These are phyloP conservation scores for Talaromyces sp. DNA, from an alignment of 2,329 filamentous ascomycete species.

Conservation along the genomic window DNA sequence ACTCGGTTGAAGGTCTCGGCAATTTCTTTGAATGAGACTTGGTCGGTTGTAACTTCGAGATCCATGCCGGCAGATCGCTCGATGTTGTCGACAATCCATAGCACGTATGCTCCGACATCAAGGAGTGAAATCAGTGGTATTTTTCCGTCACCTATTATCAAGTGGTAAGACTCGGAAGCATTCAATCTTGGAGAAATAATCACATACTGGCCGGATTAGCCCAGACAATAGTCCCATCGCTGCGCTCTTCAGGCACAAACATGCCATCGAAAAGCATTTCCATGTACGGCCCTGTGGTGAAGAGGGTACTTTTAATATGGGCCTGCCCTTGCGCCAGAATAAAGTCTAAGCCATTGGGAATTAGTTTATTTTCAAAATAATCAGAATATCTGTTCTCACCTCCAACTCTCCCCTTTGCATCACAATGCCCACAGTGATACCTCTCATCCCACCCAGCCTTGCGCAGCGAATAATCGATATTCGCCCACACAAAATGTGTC, in stretches of 20 bases:
- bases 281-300: conserved; percentile 44
- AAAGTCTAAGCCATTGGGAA: neutral
- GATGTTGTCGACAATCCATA: conserved; percentile 17
- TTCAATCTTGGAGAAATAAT: neutral
- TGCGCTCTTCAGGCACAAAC: conserved; percentile 12
- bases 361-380: neutral
- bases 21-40: conserved; percentile 9
- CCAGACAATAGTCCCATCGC: conserved; percentile 15
- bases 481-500: conserved; percentile 39
- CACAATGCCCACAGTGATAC: conserved; percentile 8
- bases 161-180: neutral
- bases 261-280: conserved; percentile 31
- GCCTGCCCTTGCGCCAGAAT: conserved; percentile 8
- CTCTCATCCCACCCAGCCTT: conserved; percentile 9
- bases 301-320: conserved; percentile 20
- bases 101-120: conserved; percentile 14
- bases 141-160: conserved; percentile 4
- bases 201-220: conserved; percentile 7
- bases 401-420: conserved; percentile 8
- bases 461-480: conserved; percentile 7
- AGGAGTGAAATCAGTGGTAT: conserved; percentile 15
- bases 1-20: conserved; percentile 1
- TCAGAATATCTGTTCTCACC: neutral
- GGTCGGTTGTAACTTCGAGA: conserved; percentile 14
- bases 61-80: conserved; percentile 12